A percentile compares a stretch with the other conserved stretches of the same genome.
These are phyloP conservation scores for Candida insectorum DNA, from an alignment of 805 yeast species.

Conservation along the genomic window DNA sequence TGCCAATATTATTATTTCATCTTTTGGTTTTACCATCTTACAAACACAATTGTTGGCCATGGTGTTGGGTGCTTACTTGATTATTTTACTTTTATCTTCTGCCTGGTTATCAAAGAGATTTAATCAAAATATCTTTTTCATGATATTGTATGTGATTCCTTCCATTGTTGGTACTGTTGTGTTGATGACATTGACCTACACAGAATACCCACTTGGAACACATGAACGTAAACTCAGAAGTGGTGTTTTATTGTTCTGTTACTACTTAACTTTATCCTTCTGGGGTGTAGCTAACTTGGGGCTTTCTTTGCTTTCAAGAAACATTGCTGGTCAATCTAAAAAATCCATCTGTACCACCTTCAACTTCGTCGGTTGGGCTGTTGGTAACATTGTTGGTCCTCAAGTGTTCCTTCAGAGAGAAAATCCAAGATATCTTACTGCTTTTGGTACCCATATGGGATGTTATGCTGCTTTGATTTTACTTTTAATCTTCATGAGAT, in stretches of 20 bases:
- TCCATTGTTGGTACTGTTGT: slow-evolving; percentile 40
- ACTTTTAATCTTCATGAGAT: slow-evolving; percentile 26
- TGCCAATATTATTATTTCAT: slow-evolving; percentile 47
- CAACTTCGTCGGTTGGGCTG: slow-evolving; percentile 60
- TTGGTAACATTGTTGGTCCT: slow-evolving; percentile 64
- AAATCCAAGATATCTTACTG: slow-evolving; percentile 51
- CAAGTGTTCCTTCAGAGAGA: slow-evolving; percentile 57
- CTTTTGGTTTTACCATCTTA: slow-evolving; percentile 47
- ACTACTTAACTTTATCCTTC: slow-evolving; percentile 50
- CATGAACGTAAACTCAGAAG: slow-evolving; percentile 8
- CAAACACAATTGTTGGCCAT: slow-evolving; percentile 48
- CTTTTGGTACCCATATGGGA: slow-evolving; percentile 49
- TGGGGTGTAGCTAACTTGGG: slow-evolving; percentile 55
- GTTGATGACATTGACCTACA: slow-evolving; percentile 26
- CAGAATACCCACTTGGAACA: slow-evolving; percentile 40
- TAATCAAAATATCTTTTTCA: slow-evolving; percentile 15
- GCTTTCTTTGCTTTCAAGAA: slow-evolving; percentile 58
- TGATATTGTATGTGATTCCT: slow-evolving; percentile 25
- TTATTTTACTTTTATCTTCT: slow-evolving; percentile 26
- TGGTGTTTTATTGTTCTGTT: slow-evolving; percentile 28
- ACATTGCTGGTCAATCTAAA: slow-evolving; percentile 72
- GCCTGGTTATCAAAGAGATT: slow-evolving; percentile 30
- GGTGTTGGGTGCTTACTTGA: slow-evolving; percentile 54
- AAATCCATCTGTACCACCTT: slow-evolving; percentile 58
- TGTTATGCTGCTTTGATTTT: slow-evolving; percentile 22